phyloP scores from a whole-genome alignment of 441 rosid species.

The Manihot esculenta region DNA sequence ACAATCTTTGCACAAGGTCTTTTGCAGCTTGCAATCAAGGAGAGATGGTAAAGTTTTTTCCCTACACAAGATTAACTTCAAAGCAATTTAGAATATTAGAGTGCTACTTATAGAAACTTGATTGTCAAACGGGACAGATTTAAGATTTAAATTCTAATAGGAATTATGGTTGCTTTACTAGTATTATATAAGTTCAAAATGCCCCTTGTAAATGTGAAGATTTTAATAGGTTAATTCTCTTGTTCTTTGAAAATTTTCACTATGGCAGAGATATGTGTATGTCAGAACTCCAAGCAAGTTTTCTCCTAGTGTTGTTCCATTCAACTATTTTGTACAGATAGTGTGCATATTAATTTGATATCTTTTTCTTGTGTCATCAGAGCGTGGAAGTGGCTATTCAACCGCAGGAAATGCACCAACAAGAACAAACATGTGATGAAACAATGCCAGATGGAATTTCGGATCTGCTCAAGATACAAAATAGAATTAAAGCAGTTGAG shows the following conservation, averaged over 20 bases:
- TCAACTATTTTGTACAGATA: constrained; percentile 4
- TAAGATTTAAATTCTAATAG: background rate
- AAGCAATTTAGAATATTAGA: background rate
- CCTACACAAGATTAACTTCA: background rate
- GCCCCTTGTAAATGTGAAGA: background rate
- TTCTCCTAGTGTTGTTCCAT: constrained; percentile 6
- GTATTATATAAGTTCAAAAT: background rate
- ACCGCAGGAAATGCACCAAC: constrained; percentile 28
- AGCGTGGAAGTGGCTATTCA: constrained; percentile 33
- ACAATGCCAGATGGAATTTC: constrained; percentile 45
- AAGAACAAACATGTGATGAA: constrained; percentile 27
- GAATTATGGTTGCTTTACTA: background rate
- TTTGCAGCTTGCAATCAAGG: constrained; percentile 24
- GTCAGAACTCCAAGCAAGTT: background rate
- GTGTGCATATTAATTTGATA: constrained; percentile 6
- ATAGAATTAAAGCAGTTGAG: constrained; percentile 64
- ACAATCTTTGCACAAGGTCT: constrained; percentile 35
- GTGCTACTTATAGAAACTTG: constrained; percentile 7
- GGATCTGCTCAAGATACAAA: constrained; percentile 66
- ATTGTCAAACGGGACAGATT: background rate
- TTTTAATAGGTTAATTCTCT: background rate
- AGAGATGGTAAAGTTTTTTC: constrained; percentile 37
- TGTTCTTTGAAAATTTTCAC: background rate
- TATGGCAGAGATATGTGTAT: background rate
- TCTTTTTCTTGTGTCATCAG: constrained; percentile 37